Evolutionary conservation across 768 basidiomycete species (phyloP).

Genomic region (Botryobasidium botryosum): DNA sequence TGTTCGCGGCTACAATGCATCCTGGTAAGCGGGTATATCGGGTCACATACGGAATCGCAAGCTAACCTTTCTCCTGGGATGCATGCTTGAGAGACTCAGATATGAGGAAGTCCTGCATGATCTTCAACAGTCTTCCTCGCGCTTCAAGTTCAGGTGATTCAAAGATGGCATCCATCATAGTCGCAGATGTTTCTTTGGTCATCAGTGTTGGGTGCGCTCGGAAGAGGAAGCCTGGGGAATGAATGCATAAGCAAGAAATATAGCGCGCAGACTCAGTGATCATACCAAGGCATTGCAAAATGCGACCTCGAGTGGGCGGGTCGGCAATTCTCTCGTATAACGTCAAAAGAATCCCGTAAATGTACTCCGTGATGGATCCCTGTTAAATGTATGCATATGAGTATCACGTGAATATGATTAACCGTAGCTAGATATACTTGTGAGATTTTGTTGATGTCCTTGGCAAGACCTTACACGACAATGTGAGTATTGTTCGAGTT

Average conservation of each 20-base stretch:
- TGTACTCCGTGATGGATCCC: conserved; percentile 65
- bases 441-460: conserved; percentile 42
- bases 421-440: conserved; percentile 31
- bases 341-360: conserved; percentile 53
- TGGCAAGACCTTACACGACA: conserved; percentile 37
- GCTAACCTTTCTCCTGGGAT: conserved; percentile 46
- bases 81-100: conserved; percentile 69
- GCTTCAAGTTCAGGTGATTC: conserved; percentile 51
- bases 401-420: conserved; percentile 4
- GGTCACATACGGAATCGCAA: neutral
- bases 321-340: conserved; percentile 54
- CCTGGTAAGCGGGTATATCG: conserved; percentile 17
- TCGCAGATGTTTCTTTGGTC: conserved; percentile 59
- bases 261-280: neutral
- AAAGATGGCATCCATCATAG: conserved; percentile 85
- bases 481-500: too few species aligned
- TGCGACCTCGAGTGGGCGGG: conserved; percentile 42
- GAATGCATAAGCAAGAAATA: neutral
- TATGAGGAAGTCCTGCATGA: conserved; percentile 81
- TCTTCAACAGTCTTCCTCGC: conserved; percentile 57
- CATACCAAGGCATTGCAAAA: conserved; percentile 74
- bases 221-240: conserved; percentile 62
- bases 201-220: conserved; percentile 84
- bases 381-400: too few species aligned
- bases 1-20: conserved; percentile 20